phyloP scores from a whole-genome alignment of 108 stramenopile species.

The Fragilaria crotonensis region DNA sequence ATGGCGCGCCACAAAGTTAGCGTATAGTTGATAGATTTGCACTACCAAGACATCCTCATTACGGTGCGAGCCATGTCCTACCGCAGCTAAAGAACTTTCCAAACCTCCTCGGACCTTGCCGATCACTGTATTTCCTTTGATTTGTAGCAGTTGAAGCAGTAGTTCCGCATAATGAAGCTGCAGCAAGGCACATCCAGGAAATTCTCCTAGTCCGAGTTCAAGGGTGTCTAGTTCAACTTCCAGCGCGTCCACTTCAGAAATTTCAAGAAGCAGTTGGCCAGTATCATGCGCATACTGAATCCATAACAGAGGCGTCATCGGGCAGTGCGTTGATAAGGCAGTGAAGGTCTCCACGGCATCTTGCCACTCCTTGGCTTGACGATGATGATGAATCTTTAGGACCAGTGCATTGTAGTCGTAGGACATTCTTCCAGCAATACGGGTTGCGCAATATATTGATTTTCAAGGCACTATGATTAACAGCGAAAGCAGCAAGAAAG shows the following conservation, averaged over 20 bases:
- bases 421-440: too few species aligned
- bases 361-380: slow-evolving; percentile 10
- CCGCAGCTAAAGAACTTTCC: slow-evolving; percentile 29
- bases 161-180: slow-evolving; percentile 41
- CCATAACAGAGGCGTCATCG: slow-evolving; percentile 85
- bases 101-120: slow-evolving; percentile 37
- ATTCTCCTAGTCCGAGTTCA: slow-evolving; percentile 64
- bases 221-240: slow-evolving; percentile 52
- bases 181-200: slow-evolving; percentile 57
- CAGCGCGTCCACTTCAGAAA: slow-evolving; percentile 5
- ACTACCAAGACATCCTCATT: slow-evolving; percentile 21
- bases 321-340: slow-evolving; percentile 43
- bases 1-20: slow-evolving; percentile 5
- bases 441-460: too few species aligned
- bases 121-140: background rate
- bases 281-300: slow-evolving; percentile 77
- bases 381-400: slow-evolving; percentile 14
- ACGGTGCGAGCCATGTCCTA: slow-evolving; percentile 65
- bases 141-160: slow-evolving; percentile 2
- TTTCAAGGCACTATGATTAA: too few species aligned
- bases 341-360: slow-evolving; percentile 15
- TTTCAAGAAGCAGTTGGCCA: slow-evolving; percentile 27
- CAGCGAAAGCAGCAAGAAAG: too few species aligned
- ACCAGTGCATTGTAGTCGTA: slow-evolving; percentile 52
- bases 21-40: slow-evolving; percentile 12